Base-by-base conservation (phyloP, 2,329 filamentous ascomycete species). In the Didymellaceae sp. region DNA sequence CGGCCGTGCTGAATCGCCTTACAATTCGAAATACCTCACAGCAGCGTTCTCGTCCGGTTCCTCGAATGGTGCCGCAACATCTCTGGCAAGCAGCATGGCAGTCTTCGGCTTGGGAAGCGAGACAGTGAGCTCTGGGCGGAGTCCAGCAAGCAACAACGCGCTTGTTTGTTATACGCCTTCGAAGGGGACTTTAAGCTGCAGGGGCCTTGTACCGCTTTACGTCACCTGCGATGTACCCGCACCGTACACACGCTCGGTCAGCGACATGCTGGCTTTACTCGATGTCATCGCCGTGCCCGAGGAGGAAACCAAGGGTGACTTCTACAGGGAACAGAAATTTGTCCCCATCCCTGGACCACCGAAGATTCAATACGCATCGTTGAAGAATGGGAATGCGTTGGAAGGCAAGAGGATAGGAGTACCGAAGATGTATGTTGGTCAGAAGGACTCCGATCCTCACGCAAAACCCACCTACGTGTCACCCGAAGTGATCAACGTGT, bases 11-110 rank as follows among this genome's bases (percentile, higher is more conserved):
- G 81, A 84, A 58, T 81, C 76, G 18, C 82, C 82, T 0, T 85
- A 85, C 57, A 84, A 84, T 41, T 45, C 62, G 0, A 73, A 78
- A 0, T 85, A 81, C 41, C 68, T 83, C 2, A 75, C 82, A 0
- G 81, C 80, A 2, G 82, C 81, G 0, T 84, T 79, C 59, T 80
- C 77, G 0, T 84, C 82, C 0, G 82, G 82, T 0, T 85, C 82
- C 0, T 85, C 82, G 0, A 83, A 84, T 53, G 82, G 82, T 1
- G 79, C 78, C 1, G 83, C 75, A 0, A 78, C 77, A 0, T 76
- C 82, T 0, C 79, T 79, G 0, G 73, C 81, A 2, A 71, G 81
- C 0, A 79, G 74, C 20, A 77, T 85, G 39, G 80, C 76, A 6
- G 75, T 74, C 0, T 84, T 85, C 52, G 81, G 79, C 0, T 70